Percentiles rank a stretch among this genome's conserved stretches.
Evolutionary conservation across 2,329 filamentous ascomycete genomes (phyloP).

Genomic region (Fusarium tupiense): DNA sequence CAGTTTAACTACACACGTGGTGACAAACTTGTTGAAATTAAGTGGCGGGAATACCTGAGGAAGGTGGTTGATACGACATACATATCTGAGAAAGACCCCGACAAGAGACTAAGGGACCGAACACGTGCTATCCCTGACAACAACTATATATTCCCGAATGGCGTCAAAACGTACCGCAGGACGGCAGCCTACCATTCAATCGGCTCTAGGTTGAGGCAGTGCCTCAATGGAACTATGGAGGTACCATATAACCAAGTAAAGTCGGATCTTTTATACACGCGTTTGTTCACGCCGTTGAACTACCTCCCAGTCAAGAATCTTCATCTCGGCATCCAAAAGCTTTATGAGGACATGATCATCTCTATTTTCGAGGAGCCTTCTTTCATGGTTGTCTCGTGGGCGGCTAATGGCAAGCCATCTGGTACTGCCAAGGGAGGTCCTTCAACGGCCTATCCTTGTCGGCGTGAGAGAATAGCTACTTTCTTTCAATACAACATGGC

Average conservation of each 20-base stretch:
- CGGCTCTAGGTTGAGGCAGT: accelerated
- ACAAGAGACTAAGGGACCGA: slow-evolving; percentile 11
- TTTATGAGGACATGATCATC: slow-evolving; percentile 8
- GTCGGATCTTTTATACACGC: no score
- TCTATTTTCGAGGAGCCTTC: not conserved
- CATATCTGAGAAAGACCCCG: not conserved
- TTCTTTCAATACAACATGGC: not conserved
- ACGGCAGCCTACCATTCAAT: slow-evolving; percentile 6
- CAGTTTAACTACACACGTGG: not conserved
- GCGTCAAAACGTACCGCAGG: not conserved
- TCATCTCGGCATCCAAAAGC: accelerated
- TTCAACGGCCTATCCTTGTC: not conserved
- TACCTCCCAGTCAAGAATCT: not conserved
- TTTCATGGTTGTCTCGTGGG: not conserved
- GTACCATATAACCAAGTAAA: no score
- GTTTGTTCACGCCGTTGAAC: no score
- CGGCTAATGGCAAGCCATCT: not conserved
- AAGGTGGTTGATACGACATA: slow-evolving; percentile 2
- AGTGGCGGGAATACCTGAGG: accelerated
- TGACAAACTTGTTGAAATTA: accelerated
- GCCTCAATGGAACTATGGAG: not conserved
- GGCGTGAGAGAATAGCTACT: accelerated
- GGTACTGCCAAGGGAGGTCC: not conserved
- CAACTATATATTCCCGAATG: not conserved
- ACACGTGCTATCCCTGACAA: not conserved